Evolutionary conservation across 2,329 filamentous ascomycete genomes (phyloP), one percentile per base, ranked within the genome.

Genomic region (Colletotrichum lini): DNA sequence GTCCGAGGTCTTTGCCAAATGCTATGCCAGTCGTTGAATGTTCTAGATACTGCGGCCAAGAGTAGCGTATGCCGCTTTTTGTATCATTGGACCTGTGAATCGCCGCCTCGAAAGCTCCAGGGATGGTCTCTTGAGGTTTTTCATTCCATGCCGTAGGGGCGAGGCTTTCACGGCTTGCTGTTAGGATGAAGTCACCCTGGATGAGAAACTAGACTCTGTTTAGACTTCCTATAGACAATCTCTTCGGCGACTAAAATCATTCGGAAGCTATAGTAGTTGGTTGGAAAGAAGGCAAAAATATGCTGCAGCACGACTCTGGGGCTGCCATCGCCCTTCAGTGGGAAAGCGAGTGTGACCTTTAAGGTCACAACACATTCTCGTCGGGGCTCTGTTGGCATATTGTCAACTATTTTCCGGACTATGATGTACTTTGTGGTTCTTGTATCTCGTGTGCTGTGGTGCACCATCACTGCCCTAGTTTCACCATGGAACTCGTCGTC

Each of bases 161-260:
- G 16, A 78, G 66, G 47, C 73, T 74, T 58, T 78, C 74, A 13
- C 77, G 72, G 66, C 66, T 77, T 15, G 76, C 75, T 13, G 67
- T 56, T 13, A 77, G 67, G 1, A 78, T 54, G 40, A 78, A 79
- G 70, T 79, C 77, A 21, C 71, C 75, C 56, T 78, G 78, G 23
- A 79, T 72, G 12, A 79, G 54, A 66, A 78, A 78, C 77, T 79
- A 38, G 30, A 65, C 53, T 62, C 54, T 62, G 59, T n/a, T 75
- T 59, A 64, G 45, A 30, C 9, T 7, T 23, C 7, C 16, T 16
- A 3, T 6, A 23, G 18, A 18, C 40, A 35, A 40, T 12, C 3
- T 15, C 4, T 16, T 15, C 13, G 23, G 5, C 5, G 57, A 10
- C 4, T 10, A 16, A 65, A 65, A 67, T 58, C 23, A 74, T 70